Evolutionary conservation across 768 basidiomycete species (phyloP).

Genomic region (Strobilomyces confusus): DNA sequence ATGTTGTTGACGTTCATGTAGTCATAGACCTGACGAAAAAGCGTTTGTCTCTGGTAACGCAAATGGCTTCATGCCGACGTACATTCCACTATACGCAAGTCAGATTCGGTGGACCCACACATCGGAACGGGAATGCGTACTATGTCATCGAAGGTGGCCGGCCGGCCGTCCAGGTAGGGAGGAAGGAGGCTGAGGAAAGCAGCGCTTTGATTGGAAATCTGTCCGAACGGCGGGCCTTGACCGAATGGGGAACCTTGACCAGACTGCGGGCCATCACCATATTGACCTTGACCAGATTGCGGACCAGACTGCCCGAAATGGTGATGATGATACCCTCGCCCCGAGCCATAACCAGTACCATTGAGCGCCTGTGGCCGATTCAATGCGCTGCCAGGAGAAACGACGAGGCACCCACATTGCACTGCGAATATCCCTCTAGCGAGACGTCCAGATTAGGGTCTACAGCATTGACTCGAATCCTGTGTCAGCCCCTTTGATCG

Average conservation of each 20-base stretch:
- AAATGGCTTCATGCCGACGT: slow-evolving; percentile 9
- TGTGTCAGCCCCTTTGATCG: slow-evolving; percentile 3
- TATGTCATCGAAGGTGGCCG: slow-evolving; percentile 55
- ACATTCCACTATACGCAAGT: slow-evolving; percentile 42
- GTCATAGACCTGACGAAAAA: slow-evolving; percentile 50
- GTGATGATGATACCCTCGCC: too few relatives aligned
- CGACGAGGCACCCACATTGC: slow-evolving; percentile 39
- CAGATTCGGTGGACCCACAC: neutral
- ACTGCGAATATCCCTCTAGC: slow-evolving; percentile 63
- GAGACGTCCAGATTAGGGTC: slow-evolving; percentile 58
- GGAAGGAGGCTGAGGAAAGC: slow-evolving; percentile 47
- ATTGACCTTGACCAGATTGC: too few relatives aligned
- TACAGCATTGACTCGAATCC: slow-evolving; percentile 53
- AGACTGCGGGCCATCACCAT: too few relatives aligned
- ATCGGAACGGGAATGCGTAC: slow-evolving; percentile 28
- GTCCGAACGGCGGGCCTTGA: slow-evolving; percentile 34
- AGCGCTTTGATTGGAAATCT: slow-evolving; percentile 41
- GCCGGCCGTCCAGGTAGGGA: slow-evolving; percentile 51
- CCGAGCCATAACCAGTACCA: neutral
- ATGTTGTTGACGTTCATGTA: slow-evolving; percentile 71
- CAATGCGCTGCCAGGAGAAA: neutral
- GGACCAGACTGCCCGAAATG: too few relatives aligned
- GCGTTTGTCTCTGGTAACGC: neutral
- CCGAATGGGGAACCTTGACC: too few relatives aligned
- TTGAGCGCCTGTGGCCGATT: slow-evolving; percentile 41